Conservation (phyloP, 768 basidiomycete genomes). For the Hygrophorus russula region DNA sequence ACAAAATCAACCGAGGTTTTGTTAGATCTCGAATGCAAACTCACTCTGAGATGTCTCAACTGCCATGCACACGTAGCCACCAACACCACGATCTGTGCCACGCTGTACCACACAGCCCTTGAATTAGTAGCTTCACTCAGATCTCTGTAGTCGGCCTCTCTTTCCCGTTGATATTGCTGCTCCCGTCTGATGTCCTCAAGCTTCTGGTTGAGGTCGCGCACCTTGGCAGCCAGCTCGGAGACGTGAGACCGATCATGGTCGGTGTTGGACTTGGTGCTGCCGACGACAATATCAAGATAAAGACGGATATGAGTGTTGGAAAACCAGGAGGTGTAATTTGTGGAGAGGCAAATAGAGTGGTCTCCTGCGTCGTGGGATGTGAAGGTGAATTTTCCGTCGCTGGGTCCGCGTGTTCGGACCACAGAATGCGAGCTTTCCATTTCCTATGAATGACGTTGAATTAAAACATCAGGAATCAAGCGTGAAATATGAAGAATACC, state of each 20-base stretch:
- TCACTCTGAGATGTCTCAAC: slow-evolving; percentile 79
- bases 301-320: slow-evolving; percentile 81
- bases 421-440: slow-evolving; percentile 70
- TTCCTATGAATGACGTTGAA: slow-evolving; percentile 45
- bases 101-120: slow-evolving; percentile 90
- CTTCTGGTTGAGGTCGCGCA: slow-evolving; percentile 89
- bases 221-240: slow-evolving; percentile 66
- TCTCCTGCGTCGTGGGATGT: slow-evolving; percentile 96
- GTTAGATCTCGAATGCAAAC: slow-evolving; percentile 13
- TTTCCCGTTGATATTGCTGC: slow-evolving; percentile 95
- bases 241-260: slow-evolving; percentile 84
- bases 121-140: slow-evolving; percentile 85
- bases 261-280: slow-evolving; percentile 74
- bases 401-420: slow-evolving; percentile 82
- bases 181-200: slow-evolving; percentile 88
- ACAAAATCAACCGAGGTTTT: neutral
- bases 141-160: slow-evolving; percentile 83
- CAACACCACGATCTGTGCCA: slow-evolving; percentile 79
- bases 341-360: slow-evolving; percentile 93
- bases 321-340: slow-evolving; percentile 89
- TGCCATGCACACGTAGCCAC: slow-evolving; percentile 89
- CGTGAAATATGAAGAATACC: slow-evolving; percentile 33
- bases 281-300: slow-evolving; percentile 90
- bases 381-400: slow-evolving; percentile 91
- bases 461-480: neutral